Percentiles rank a stretch among this genome's conserved stretches.
These are phyloP conservation scores for Coccomyxa sp. DNA, from an alignment of 139 green algal genomes.

Conservation along the genomic window DNA sequence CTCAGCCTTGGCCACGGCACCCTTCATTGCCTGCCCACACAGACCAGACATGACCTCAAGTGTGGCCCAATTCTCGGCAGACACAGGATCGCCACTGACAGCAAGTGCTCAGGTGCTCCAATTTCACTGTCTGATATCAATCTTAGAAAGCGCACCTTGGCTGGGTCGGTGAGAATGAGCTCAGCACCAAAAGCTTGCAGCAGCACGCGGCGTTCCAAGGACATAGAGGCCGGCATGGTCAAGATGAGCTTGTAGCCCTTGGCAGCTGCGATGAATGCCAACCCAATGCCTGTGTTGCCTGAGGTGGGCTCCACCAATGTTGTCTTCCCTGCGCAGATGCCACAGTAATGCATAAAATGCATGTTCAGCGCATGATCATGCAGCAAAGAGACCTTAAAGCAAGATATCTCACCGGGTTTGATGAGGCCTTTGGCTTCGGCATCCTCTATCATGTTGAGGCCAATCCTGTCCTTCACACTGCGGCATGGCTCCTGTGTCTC, in stretches of 20 bases:
- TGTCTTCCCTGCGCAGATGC: conserved; percentile 45
- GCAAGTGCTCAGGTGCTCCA: neutral
- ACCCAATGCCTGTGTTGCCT: conserved; percentile 95
- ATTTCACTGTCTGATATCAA: neutral
- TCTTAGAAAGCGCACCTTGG: conserved; percentile 42
- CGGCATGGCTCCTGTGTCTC: conserved; percentile 35
- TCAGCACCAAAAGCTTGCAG: conserved; percentile 85
- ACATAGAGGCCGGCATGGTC: conserved; percentile 99
- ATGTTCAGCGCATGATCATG: neutral
- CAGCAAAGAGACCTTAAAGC: neutral
- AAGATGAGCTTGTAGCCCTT: conserved; percentile 96
- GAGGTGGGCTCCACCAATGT: conserved; percentile 85
- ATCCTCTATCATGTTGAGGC: conserved; percentile 81
- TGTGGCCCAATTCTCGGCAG: neutral
- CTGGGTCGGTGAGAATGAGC: conserved; percentile 81
- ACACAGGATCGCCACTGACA: neutral
- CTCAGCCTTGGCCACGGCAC: conserved; percentile 82
- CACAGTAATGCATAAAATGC: neutral
- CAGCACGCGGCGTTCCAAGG: conserved; percentile 88
- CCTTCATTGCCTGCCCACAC: conserved; percentile 62
- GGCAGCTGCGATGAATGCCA: conserved; percentile 92
- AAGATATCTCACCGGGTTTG: conserved; percentile 52
- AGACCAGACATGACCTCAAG: neutral
- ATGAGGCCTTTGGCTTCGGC: conserved; percentile 79
- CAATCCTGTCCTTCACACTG: conserved; percentile 76